Evolutionary conservation across 352 stramenopile genomes (phyloP).

Genomic region (Salisapilia sapeloensis): DNA sequence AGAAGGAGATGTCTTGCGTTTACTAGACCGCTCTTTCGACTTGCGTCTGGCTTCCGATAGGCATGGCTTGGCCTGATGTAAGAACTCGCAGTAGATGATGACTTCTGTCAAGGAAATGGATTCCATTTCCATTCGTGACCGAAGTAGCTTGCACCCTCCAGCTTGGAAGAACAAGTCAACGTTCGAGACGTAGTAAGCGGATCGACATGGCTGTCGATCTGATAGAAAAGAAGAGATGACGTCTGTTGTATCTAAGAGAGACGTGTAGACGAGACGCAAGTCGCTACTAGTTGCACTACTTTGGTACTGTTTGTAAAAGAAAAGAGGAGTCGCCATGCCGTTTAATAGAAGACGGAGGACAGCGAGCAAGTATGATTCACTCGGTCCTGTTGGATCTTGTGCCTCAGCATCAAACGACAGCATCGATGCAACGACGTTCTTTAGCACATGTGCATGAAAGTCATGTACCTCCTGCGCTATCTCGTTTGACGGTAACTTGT

Average conservation of each 20-base stretch:
- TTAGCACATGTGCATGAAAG: slow-evolving; percentile 68
- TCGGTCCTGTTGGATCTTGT: slow-evolving; percentile 3
- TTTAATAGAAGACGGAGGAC: slow-evolving; percentile 65
- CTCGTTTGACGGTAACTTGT: slow-evolving; percentile 45
- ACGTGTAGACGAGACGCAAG: slow-evolving; percentile 54
- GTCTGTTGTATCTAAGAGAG: slow-evolving; percentile 47
- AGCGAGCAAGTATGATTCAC: slow-evolving; percentile 22
- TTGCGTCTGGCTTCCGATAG: slow-evolving; percentile 36
- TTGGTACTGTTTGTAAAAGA: slow-evolving; percentile 74
- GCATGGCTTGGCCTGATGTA: slow-evolving; percentile 61
- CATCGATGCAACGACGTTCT: slow-evolving; percentile 56
- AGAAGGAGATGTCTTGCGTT: slow-evolving; percentile 13
- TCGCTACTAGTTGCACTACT: slow-evolving; percentile 32
- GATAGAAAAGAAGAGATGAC: slow-evolving; percentile 27
- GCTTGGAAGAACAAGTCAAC: slow-evolving; percentile 73
- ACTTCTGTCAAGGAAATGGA: slow-evolving; percentile 40
- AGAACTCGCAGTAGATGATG: slow-evolving; percentile 41
- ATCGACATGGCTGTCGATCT: slow-evolving; percentile 56
- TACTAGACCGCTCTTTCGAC: slow-evolving; percentile 4
- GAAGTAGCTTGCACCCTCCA: slow-evolving; percentile 52
- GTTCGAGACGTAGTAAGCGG: slow-evolving; percentile 72
- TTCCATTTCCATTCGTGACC: slow-evolving; percentile 26
- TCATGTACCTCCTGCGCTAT: slow-evolving; percentile 55
- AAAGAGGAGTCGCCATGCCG: slow-evolving; percentile 57
- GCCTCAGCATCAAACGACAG: slow-evolving; percentile 11